phyloP scores from a whole-genome alignment of 1,284 basidiomycete genomes.

The Puccinia horiana region DNA sequence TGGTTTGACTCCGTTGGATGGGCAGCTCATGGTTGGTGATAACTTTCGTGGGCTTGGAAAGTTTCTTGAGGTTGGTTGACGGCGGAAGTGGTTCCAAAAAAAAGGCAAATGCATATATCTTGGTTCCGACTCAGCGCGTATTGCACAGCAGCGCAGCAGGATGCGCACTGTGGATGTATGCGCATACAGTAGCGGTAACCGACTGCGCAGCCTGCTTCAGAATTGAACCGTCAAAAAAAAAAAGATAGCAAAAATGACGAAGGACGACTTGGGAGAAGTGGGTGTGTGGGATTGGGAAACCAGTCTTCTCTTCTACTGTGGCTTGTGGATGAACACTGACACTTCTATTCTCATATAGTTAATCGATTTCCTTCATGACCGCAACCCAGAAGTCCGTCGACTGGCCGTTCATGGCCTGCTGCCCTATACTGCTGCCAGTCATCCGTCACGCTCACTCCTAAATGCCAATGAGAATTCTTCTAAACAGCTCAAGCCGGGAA shows the following conservation, averaged over 20 bases:
- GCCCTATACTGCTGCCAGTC: slow-evolving; percentile 72
- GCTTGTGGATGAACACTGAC: slow-evolving; percentile 7
- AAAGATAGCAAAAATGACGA: slow-evolving; percentile 8
- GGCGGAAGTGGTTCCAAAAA: neutral
- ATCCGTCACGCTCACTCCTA: slow-evolving; percentile 68
- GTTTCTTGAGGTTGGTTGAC: neutral
- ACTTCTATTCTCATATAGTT: slow-evolving; percentile 64
- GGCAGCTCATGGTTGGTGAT: slow-evolving; percentile 31
- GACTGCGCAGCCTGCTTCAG: neutral
- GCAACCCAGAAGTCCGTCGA: slow-evolving; percentile 81
- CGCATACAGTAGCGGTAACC: neutral
- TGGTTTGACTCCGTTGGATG: slow-evolving; percentile 46
- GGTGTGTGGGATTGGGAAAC: slow-evolving; percentile 10
- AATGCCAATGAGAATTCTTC: slow-evolving; percentile 66
- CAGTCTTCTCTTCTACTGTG: too few species aligned
- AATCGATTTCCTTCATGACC: slow-evolving; percentile 79
- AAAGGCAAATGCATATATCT: neutral
- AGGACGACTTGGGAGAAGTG: slow-evolving; percentile 37
- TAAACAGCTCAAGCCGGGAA: slow-evolving; percentile 39
- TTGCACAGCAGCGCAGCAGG: neutral
- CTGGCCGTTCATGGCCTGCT: slow-evolving; percentile 81
- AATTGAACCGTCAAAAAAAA: neutral
- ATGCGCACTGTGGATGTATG: neutral
- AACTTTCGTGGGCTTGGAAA: neutral
- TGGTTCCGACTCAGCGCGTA: neutral